These are phyloP conservation scores for Thyridium curvatum DNA, from an alignment of 2,329 filamentous ascomycete species.

Conservation along the genomic window DNA sequence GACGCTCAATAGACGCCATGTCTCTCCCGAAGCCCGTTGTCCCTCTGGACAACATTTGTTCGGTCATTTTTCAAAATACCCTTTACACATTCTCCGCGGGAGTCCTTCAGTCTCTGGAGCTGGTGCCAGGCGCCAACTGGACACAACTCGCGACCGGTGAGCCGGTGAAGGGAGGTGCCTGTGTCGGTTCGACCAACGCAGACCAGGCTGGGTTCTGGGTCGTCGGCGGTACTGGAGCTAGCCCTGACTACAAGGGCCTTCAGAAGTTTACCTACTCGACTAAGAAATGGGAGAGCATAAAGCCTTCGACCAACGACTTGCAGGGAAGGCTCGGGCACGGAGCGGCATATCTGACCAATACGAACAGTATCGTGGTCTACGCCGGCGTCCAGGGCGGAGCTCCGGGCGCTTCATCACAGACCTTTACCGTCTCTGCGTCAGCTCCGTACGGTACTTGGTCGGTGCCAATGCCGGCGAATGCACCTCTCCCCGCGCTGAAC, in stretches of 20 bases:
- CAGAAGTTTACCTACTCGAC: constrained; percentile 59
- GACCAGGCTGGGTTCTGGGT: constrained; percentile 67
- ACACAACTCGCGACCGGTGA: constrained; percentile 56
- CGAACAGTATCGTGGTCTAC: constrained; percentile 72
- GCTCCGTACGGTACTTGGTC: constrained; percentile 56
- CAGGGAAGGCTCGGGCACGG: constrained; percentile 70
- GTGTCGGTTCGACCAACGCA: constrained; percentile 62
- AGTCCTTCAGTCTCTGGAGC: constrained; percentile 67
- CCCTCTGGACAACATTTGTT: constrained; percentile 66
- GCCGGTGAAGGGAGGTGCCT: constrained; percentile 67
- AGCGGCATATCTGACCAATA: constrained; percentile 65
- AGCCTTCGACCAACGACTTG: constrained; percentile 41
- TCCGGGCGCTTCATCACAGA: constrained; percentile 57
- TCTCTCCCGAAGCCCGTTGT: constrained; percentile 63
- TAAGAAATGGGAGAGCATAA: constrained; percentile 44
- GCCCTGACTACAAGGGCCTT: constrained; percentile 61
- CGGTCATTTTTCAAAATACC: constrained; percentile 71
- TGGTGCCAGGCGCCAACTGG: constrained; percentile 70
- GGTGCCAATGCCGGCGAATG: constrained; percentile 44
- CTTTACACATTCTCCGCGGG: constrained; percentile 76
- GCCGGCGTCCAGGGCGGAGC: constrained; percentile 63
- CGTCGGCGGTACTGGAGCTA: constrained; percentile 62
- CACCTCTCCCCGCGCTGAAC: constrained; percentile 51
- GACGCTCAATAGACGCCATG: constrained; percentile 41
- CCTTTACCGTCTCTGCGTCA: constrained; percentile 65